A percentile compares a stretch with the other conserved stretches of the same genome.
These are phyloP conservation scores for Ceratobasidium sp. DNA, from an alignment of 1,284 basidiomycete species.

Conservation along the genomic window DNA sequence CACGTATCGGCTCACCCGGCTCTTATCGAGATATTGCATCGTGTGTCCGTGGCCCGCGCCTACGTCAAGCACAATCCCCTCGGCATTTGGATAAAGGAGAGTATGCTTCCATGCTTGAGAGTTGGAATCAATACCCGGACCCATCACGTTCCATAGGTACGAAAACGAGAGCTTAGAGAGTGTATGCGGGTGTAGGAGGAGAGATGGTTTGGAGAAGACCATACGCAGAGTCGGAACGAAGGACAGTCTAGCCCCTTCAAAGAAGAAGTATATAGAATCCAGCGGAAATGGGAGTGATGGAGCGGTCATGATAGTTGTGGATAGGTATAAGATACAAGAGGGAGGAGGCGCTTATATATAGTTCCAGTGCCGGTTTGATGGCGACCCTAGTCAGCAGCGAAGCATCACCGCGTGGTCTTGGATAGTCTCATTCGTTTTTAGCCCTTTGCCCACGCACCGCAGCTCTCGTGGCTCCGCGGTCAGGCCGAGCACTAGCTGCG, in stretches of 20 bases:
- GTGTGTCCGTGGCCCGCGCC: constrained; percentile 74
- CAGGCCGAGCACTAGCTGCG: too few species aligned
- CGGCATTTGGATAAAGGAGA: constrained; percentile 62
- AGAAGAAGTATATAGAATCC: neutral
- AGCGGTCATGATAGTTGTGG: neutral
- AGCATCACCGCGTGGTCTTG: neutral
- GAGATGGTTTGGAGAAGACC: constrained; percentile 54
- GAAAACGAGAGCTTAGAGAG: constrained; percentile 66
- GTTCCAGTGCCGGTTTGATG: neutral
- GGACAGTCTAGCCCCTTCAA: constrained; percentile 45
- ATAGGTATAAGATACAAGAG: neutral
- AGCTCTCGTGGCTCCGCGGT: too few species aligned
- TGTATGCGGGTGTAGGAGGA: constrained; percentile 57
- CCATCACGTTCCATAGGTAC: constrained; percentile 63
- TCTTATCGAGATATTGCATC: constrained; percentile 61
- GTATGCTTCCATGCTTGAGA: constrained; percentile 54
- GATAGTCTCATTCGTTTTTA: too few species aligned
- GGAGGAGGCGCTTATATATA: neutral
- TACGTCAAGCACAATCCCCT: constrained; percentile 69
- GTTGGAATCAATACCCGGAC: constrained; percentile 58
- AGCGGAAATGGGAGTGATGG: constrained; percentile 11
- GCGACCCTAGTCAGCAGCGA: neutral
- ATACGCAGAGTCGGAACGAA: constrained; percentile 59
- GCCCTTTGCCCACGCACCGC: too few species aligned
- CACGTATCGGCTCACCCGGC: constrained; percentile 64